Evolutionary conservation across 352 stramenopile genomes (phyloP), one percentile per base, ranked within the genome.

Genomic region (Globisporangium rhizosaccharum): DNA sequence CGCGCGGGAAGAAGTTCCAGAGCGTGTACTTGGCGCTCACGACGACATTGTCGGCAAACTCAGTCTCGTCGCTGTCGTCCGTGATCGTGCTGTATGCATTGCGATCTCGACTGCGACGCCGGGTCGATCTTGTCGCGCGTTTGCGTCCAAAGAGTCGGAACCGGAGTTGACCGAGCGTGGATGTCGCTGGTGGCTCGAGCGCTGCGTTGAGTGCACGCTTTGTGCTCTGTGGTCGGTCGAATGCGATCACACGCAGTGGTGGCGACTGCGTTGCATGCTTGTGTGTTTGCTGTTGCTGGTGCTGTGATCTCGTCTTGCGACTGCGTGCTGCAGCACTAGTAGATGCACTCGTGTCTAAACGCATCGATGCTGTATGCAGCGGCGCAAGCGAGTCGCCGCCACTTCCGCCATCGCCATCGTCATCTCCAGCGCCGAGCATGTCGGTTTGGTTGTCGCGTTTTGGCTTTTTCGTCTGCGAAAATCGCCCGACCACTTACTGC

Each of bases 11-110:
- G 56, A 96, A 96, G 64, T 89, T 93, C 73, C 71, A 88, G 14
- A 72, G 37, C 33, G 61, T 94, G 64, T 96, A 96, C 70, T 94
- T 93, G 59, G 86, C 80, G 30, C 75, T 94, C 37, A 88, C 70
- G 15, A 96, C 79, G 33, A 86, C 67, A 55, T 95, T 93, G 57
- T 57, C 73, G 11, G 68, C 67, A 50, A 92, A 90, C 14, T 36
- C 26, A 9, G 36, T n/a, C 6, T 67, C 51, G 10, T 41, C 59
- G 4, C 14, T 36, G n/a, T 50, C 28, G 3, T n/a, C 46, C 25
- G 0, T 7, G 8, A 12, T 8, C 8, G n/a, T 8, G 20, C 1
- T 2, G 18, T 10, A 33, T 18, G 15, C 18, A 30, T 30, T 42
- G 15, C 39, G 14, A 0, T 20, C 25, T 9, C 17, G 36, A 15